A percentile compares a stretch with the other conserved stretches of the same genome.
phyloP scores from a whole-genome alignment of 2,329 filamentous ascomycete species.

The Botrytis tulipae region DNA sequence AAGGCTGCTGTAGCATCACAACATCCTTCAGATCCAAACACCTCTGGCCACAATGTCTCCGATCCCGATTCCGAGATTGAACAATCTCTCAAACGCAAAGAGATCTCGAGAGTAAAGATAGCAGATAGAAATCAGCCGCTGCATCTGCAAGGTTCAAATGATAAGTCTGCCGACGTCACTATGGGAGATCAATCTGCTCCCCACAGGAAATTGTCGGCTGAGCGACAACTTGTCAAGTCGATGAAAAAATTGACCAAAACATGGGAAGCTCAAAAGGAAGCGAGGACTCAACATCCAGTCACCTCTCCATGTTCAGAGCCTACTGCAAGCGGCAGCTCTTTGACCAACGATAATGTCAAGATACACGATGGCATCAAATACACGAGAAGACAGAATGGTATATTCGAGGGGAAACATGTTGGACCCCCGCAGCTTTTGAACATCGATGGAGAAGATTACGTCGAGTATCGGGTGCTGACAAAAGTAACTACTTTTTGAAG shows the following conservation, averaged over 20 bases:
- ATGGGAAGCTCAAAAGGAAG: conserved; percentile 28
- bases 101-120: neutral
- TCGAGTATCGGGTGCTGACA: conserved; percentile 64
- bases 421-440: conserved; percentile 60
- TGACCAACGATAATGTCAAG: conserved; percentile 50
- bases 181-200: neutral
- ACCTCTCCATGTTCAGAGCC: conserved; percentile 18
- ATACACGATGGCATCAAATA: conserved; percentile 61
- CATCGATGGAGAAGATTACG: conserved; percentile 66
- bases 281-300: neutral
- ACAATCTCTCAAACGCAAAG: neutral
- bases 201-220: neutral
- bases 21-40: neutral
- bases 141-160: neutral
- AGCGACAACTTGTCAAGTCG: neutral
- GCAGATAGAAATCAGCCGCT: neutral
- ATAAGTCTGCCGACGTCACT: neutral
- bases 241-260: conserved; percentile 37
- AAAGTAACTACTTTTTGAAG: conserved; percentile 55
- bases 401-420: conserved; percentile 62
- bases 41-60: neutral
- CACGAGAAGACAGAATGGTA: conserved; percentile 58
- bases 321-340: conserved; percentile 32
- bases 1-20: neutral
- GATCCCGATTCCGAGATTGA: neutral